phyloP scores from a whole-genome alignment of 305 asterid species.

The Fraxinus albicans region DNA sequence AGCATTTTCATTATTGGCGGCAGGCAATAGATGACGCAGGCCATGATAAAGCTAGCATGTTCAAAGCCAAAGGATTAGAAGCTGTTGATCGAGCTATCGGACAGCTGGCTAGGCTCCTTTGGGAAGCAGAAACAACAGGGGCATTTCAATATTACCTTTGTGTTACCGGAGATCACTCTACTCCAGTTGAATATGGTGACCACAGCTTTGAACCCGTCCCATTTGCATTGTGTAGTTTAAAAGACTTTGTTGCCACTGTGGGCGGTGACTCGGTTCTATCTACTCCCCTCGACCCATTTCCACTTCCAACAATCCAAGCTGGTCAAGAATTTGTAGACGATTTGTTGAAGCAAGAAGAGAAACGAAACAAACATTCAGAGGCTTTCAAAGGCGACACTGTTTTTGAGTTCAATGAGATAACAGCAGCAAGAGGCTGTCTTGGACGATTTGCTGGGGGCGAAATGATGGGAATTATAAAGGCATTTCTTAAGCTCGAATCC shows the following conservation, averaged over 20 bases:
- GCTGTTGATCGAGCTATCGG: slow-evolving; percentile 86
- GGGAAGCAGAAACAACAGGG: slow-evolving; percentile 72
- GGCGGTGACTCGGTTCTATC: slow-evolving; percentile 66
- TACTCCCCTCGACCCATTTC: slow-evolving; percentile 75
- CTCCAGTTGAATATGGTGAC: slow-evolving; percentile 98
- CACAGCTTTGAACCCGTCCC: slow-evolving; percentile 99
- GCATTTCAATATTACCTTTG: slow-evolving; percentile 61
- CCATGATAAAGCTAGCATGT: slow-evolving; percentile 87
- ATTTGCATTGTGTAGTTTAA: slow-evolving; percentile 64
- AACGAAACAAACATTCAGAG: slow-evolving; percentile 24
- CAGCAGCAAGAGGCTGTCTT: slow-evolving; percentile 84
- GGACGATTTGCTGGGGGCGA: slow-evolving; percentile 89
- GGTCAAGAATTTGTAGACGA: slow-evolving; percentile 43
- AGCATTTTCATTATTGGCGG: neutral
- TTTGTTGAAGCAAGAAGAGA: slow-evolving; percentile 27
- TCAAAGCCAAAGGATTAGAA: slow-evolving; percentile 88
- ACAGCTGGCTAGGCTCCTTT: slow-evolving; percentile 80
- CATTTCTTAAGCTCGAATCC: slow-evolving; percentile 46
- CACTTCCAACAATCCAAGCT: slow-evolving; percentile 54
- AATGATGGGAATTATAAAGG: slow-evolving; percentile 87
- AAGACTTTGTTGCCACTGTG: slow-evolving; percentile 67
- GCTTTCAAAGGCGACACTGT: slow-evolving; percentile 66
- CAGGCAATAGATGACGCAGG: slow-evolving; percentile 99
- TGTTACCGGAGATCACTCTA: slow-evolving; percentile 88
- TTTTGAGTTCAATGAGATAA: slow-evolving; percentile 62